These are phyloP conservation scores for Trametopsis cervina DNA, from an alignment of 768 basidiomycete genomes.

Conservation along the genomic window DNA sequence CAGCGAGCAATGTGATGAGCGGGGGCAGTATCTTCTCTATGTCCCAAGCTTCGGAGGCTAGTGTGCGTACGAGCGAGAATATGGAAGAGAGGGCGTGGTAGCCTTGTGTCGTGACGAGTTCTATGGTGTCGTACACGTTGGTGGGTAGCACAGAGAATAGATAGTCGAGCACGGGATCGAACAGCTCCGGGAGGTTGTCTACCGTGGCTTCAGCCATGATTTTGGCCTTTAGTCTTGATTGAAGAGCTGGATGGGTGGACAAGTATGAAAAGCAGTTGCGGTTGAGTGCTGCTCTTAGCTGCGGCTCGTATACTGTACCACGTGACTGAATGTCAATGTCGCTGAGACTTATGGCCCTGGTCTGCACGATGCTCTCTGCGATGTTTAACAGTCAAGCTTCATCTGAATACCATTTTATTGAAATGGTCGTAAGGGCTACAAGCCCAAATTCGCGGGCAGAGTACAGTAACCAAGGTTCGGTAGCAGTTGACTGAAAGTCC, in stretches of 20 bases:
- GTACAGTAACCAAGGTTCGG: too few species aligned
- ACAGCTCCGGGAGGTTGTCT: constrained; percentile 37
- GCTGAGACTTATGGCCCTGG: too few species aligned
- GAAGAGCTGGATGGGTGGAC: not conserved
- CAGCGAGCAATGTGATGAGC: constrained; percentile 60
- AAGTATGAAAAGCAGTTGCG: too few species aligned
- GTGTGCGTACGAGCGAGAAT: constrained; percentile 37
- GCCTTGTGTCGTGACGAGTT: constrained; percentile 44
- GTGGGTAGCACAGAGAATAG: constrained; percentile 49
- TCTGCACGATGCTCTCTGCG: too few species aligned
- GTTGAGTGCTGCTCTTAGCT: too few species aligned
- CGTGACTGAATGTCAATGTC: too few species aligned
- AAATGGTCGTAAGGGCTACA: too few species aligned
- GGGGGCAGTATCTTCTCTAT: constrained; percentile 65
- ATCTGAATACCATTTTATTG: too few species aligned
- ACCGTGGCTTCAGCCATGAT: not conserved
- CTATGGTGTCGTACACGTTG: constrained; percentile 44
- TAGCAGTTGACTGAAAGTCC: too few species aligned
- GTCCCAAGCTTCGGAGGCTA: constrained; percentile 34
- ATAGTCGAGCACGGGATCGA: constrained; percentile 49
- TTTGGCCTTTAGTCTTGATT: not conserved
- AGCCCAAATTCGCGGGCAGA: too few species aligned
- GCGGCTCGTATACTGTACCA: too few species aligned
- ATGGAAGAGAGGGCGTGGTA: constrained; percentile 45
- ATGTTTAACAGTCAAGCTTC: too few species aligned